Base-by-base conservation (phyloP, 2,329 filamentous ascomycete genomes). In the Colletotrichum spaethianum region DNA sequence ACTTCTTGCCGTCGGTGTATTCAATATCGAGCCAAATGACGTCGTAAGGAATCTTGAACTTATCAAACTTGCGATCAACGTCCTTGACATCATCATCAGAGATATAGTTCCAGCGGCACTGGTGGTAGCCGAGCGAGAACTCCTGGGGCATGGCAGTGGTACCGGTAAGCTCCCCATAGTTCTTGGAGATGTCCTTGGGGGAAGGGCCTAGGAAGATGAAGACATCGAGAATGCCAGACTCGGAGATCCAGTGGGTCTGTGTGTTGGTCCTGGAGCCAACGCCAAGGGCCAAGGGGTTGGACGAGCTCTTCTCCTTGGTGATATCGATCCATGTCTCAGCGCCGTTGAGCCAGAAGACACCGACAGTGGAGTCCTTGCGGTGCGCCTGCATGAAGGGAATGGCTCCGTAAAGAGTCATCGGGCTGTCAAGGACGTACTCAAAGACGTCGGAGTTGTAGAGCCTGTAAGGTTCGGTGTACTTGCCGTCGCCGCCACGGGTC, bases 11-110 rank as follows among this genome's bases (percentile, higher is more conserved):
- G 72, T 99, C 94, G 0, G 95, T 97, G 82, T 98, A 99, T 84
- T 99, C 96, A 76, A 99, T 94, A 78, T 99, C 96, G 23, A 99
- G 91, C 96, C 96, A 99, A 78, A 99, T 99, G 75, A 98, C 94
- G 82, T 99, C 96, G 84, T 98, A 99, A 0, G 96, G 96, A 66
- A 99, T 98, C 80, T 94, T 92, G 83, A 92, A 91, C 84, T 96
- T 97, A 85, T 98, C 95, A 85, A 99, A 98, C 81, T 97, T 97
- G 75, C 93, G 92, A 80, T 98, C 95, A 52, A 99, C 96, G 78
- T 98, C 95, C 82, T 94, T 97, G 70, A 99, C 95, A 82, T 99
- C 96, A 75, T 98, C 95, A 77, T 98, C 96, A 1, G 94, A 97
- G 68, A 98, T 92, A 80, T 99, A 99, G 84, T 99, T 99, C 96